Evolutionary conservation across 179 eudicot species (phyloP).

Genomic region (Drosera spatulata): DNA sequence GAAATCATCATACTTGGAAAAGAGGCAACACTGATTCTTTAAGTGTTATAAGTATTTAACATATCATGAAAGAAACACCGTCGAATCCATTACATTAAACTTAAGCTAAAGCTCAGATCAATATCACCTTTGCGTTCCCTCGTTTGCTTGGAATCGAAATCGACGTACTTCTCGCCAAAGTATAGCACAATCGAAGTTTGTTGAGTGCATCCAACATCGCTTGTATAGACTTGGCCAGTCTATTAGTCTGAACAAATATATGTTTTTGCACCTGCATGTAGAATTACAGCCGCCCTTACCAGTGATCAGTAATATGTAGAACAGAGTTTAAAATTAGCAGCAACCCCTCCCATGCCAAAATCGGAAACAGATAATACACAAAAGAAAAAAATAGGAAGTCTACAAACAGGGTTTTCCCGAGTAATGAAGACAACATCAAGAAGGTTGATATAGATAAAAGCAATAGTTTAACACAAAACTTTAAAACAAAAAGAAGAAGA

Average conservation of each 20-base stretch:
- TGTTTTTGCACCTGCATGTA: constrained; percentile 63
- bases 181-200: constrained; percentile 73
- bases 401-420: no score
- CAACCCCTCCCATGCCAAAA: background rate
- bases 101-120: background rate
- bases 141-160: constrained; percentile 34
- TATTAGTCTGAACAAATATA: constrained; percentile 61
- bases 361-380: no score
- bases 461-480: no score
- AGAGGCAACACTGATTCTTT: no score
- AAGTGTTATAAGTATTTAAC: background rate
- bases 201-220: constrained; percentile 70
- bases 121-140: constrained; percentile 47
- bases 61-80: background rate
- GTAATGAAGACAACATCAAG: no score
- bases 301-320: background rate
- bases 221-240: constrained; percentile 63
- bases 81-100: background rate
- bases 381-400: no score
- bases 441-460: no score
- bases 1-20: no score
- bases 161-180: constrained; percentile 43
- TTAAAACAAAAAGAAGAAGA: no score
- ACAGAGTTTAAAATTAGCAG: background rate
- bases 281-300: constrained; percentile 3